Percentiles rank a stretch among this genome's conserved stretches.
Conservation (phyloP, 208 protist species). For the Crithidia bombi region DNA sequence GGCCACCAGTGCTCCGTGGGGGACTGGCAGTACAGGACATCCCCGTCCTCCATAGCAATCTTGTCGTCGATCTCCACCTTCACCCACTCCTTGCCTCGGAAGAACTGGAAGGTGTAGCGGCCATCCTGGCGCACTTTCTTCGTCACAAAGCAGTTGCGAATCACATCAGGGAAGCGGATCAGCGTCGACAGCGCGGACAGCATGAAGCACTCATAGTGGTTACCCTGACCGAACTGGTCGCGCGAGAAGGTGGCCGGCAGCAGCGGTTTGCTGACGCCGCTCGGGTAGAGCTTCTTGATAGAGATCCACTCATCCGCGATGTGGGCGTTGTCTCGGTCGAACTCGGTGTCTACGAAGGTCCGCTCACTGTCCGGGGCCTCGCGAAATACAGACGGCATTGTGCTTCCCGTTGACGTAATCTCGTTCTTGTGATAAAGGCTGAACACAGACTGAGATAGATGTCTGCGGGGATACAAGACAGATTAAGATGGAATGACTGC, state of each 20-base stretch:
- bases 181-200: slow-evolving; percentile 70
- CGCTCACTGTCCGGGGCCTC: slow-evolving; percentile 53
- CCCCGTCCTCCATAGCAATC: slow-evolving; percentile 61
- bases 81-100: slow-evolving; percentile 73
- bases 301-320: slow-evolving; percentile 63
- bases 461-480: too few relatives aligned
- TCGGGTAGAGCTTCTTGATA: slow-evolving; percentile 72
- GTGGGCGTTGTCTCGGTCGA: slow-evolving; percentile 57
- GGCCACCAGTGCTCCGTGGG: slow-evolving; percentile 84
- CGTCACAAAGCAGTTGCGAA: slow-evolving; percentile 83
- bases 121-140: slow-evolving; percentile 80
- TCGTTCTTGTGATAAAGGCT: too few relatives aligned
- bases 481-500: too few relatives aligned
- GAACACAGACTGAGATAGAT: too few relatives aligned
- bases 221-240: slow-evolving; percentile 79
- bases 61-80: slow-evolving; percentile 84
- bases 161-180: slow-evolving; percentile 71
- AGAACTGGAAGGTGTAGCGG: slow-evolving; percentile 88
- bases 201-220: slow-evolving; percentile 89
- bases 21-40: slow-evolving; percentile 67
- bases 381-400: slow-evolving; percentile 6
- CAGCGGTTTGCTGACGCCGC: slow-evolving; percentile 52
- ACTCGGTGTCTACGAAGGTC: slow-evolving; percentile 69
- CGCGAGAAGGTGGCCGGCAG: slow-evolving; percentile 63
- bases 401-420: background rate